These are phyloP conservation scores for Phialemonium atrogriseum DNA, from an alignment of 2,329 filamentous ascomycete genomes.

Conservation along the genomic window DNA sequence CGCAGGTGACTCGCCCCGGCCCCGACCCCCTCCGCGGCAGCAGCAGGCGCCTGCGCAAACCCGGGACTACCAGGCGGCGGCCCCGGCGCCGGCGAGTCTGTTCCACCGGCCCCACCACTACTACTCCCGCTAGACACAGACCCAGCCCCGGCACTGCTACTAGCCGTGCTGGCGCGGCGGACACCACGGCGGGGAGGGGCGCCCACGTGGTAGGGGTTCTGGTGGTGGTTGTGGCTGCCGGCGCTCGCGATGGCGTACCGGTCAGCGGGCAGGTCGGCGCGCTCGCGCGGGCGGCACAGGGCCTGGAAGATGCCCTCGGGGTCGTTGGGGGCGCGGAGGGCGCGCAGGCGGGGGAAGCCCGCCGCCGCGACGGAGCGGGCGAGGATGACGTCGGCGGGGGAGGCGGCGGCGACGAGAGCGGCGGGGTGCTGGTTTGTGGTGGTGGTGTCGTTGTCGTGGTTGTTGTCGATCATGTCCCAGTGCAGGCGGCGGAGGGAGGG, in stretches of 20 bases:
- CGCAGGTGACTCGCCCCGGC: slow-evolving; percentile 42
- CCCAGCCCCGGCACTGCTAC: slow-evolving; percentile 3
- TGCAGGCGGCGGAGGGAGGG: slow-evolving; percentile 44
- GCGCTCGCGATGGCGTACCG: slow-evolving; percentile 26
- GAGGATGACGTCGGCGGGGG: slow-evolving; percentile 51
- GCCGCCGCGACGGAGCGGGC: slow-evolving; percentile 51
- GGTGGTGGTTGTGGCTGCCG: slow-evolving; percentile 7
- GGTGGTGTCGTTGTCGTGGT: no score
- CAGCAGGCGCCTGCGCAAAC: no score
- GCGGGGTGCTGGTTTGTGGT: no score
- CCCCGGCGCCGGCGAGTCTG: no score
- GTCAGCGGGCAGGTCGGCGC: slow-evolving; percentile 42
- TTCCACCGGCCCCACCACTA: no score
- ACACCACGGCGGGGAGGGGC: no score
- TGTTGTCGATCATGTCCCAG: slow-evolving; percentile 54
- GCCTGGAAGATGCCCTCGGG: slow-evolving; percentile 61
- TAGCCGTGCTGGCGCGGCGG: slow-evolving; percentile 4
- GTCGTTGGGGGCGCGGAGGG: slow-evolving; percentile 58
- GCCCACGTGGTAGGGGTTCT: slow-evolving; percentile 2
- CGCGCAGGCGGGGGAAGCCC: slow-evolving; percentile 54
- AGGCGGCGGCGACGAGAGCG: slow-evolving; percentile 32
- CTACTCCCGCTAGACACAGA: no score
- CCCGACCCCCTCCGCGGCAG: background rate
- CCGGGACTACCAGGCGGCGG: no score
- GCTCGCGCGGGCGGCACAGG: slow-evolving; percentile 55